Percentiles rank a stretch among this genome's conserved stretches.
These are phyloP conservation scores for Hamigera avellanea DNA, from an alignment of 495 filamentous ascomycete species.

Conservation along the genomic window DNA sequence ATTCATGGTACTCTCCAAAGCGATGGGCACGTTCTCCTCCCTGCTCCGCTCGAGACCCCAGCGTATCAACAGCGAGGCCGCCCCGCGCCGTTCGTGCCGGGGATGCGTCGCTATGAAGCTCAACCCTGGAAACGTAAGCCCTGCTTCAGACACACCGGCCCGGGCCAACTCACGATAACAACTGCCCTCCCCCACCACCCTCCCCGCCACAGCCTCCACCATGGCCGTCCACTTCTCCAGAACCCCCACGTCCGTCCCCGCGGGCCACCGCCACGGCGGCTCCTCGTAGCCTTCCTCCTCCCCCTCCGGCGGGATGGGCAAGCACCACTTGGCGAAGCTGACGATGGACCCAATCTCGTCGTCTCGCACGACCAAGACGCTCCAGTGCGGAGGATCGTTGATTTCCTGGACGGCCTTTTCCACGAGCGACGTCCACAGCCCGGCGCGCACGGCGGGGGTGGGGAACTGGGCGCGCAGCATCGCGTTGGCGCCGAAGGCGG, in stretches of 20 bases:
- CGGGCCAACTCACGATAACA: too few species aligned
- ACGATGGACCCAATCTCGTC: neutral
- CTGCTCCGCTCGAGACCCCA: too few species aligned
- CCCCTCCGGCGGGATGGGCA: neutral
- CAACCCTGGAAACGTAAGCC: too few species aligned
- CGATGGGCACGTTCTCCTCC: too few species aligned
- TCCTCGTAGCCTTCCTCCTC: neutral
- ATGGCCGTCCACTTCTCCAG: conserved; percentile 19
- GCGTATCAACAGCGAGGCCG: too few species aligned
- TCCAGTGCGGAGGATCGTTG: conserved; percentile 8
- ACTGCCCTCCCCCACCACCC: too few species aligned
- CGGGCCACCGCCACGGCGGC: conserved; percentile 16
- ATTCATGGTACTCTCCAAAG: too few species aligned
- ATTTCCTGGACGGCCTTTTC: conserved; percentile 14
- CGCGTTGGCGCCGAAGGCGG: conserved; percentile 29
- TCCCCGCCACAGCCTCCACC: conserved; percentile 18
- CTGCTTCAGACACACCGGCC: too few species aligned
- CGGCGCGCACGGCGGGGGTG: conserved; percentile 12
- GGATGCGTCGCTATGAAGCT: too few species aligned
- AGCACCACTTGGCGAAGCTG: neutral
- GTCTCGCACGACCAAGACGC: conserved; percentile 17
- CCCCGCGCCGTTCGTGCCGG: too few species aligned
- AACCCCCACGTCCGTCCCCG: conserved; percentile 15
- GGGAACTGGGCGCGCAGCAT: conserved; percentile 34
- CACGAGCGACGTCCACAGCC: conserved; percentile 12